A percentile compares a stretch with the other conserved stretches of the same genome.
Evolutionary conservation across 345 rosid genomes (phyloP).

Genomic region (Excoecaria agallocha): DNA sequence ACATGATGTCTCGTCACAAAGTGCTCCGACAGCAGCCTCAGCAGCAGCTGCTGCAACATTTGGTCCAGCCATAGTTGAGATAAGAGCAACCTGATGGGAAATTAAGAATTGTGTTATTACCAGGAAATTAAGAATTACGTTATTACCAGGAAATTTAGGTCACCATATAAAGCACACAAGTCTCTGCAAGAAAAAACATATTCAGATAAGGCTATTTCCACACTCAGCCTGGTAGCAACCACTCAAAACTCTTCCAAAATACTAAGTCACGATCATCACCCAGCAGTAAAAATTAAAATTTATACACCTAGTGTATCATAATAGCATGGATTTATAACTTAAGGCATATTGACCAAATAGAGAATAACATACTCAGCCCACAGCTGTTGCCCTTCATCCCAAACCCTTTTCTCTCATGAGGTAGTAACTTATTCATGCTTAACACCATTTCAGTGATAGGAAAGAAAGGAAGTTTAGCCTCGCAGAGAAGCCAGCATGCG

Average conservation of each 20-base stretch:
- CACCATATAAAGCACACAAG: background rate
- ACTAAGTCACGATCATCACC: background rate
- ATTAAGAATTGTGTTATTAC: background rate
- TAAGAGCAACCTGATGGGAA: conserved; percentile 51
- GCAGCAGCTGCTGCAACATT: conserved; percentile 71
- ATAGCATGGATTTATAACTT: background rate
- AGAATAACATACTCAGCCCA: background rate
- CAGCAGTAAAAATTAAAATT: background rate
- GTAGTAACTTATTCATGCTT: background rate
- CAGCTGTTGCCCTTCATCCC: background rate
- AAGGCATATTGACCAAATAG: background rate
- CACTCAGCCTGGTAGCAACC: background rate
- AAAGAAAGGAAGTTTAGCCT: background rate
- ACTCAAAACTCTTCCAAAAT: no score
- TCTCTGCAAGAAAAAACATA: background rate
- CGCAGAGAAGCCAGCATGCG: background rate
- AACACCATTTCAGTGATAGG: background rate
- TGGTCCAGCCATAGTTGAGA: conserved; percentile 63
- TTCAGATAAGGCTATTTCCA: background rate
- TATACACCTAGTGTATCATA: background rate
- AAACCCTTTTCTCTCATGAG: background rate
- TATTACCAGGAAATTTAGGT: no score
- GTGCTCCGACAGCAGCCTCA: conserved; percentile 70
- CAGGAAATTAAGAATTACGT: no score
- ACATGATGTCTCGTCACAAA: conserved; percentile 72